A percentile compares a stretch with the other conserved stretches of the same genome.
These are phyloP conservation scores for Solanum chacoense DNA, from an alignment of 305 asterid species.

Conservation along the genomic window DNA sequence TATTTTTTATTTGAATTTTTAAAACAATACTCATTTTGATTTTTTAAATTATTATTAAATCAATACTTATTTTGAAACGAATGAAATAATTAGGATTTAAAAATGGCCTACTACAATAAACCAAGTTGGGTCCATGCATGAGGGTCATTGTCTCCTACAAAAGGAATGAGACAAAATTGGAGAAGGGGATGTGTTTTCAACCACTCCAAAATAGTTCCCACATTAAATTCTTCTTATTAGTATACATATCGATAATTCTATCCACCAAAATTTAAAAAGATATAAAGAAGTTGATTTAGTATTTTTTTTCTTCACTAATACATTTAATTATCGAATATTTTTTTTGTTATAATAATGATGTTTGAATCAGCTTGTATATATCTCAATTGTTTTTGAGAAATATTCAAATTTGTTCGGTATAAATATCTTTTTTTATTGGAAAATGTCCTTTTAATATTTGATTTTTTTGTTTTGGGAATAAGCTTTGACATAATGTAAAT, in stretches of 20 bases:
- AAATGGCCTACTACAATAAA: not conserved
- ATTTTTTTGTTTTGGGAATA: not conserved
- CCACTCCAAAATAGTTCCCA: not conserved
- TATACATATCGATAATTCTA: not conserved
- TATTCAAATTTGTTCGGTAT: no score
- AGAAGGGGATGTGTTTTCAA: not conserved
- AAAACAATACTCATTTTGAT: not conserved
- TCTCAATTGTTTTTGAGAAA: not conserved
- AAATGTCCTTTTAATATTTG: not conserved
- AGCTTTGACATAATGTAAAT: not conserved
- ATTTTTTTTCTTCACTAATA: accelerated
- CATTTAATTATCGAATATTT: not conserved
- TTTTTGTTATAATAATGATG: not conserved
- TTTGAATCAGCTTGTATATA: not conserved
- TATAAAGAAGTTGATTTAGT: accelerated
- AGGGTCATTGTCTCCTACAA: not conserved
- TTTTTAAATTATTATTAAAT: not conserved
- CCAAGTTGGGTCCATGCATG: not conserved
- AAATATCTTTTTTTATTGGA: no score
- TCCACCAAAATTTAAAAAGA: not conserved
- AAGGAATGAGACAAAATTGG: not conserved
- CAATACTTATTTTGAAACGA: not conserved
- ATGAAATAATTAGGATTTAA: not conserved
- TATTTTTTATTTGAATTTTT: not conserved
- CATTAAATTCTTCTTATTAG: not conserved